Evolutionary conservation across 441 rosid genomes (phyloP).

Genomic region (Adansonia grandidieri): DNA sequence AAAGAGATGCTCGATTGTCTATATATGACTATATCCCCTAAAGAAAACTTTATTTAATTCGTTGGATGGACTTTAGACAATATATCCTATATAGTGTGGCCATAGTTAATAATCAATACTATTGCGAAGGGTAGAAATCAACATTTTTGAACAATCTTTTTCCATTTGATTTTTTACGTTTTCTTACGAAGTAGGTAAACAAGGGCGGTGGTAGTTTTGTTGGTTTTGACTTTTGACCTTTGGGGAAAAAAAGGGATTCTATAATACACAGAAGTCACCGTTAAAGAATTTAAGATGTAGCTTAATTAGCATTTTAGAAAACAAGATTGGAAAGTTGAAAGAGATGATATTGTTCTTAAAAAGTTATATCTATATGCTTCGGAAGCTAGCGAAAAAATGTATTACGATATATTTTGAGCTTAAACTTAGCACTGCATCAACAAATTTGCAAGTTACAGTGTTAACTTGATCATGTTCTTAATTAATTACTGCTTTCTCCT

Average conservation of each 20-base stretch:
- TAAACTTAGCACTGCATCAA: conserved; percentile 10
- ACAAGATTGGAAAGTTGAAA: not conserved
- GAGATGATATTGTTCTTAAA: not conserved
- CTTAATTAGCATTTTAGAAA: not conserved
- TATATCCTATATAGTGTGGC: not conserved
- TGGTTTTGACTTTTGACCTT: not conserved
- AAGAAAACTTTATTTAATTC: not conserved
- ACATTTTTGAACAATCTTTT: not conserved
- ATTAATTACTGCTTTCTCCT: not conserved
- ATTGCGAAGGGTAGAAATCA: not conserved
- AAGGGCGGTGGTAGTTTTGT: conserved; percentile 1
- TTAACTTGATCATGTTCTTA: conserved; percentile 12
- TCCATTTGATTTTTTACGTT: not conserved
- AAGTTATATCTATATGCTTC: not conserved
- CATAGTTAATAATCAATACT: not conserved
- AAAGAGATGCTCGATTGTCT: too few relatives aligned
- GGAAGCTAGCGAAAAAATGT: not conserved
- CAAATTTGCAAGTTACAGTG: conserved; percentile 18
- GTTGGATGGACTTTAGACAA: not conserved
- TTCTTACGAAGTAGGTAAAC: conserved; percentile 4
- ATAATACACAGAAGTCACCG: not conserved
- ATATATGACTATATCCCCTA: too few relatives aligned
- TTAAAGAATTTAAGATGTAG: not conserved
- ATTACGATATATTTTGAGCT: not conserved
- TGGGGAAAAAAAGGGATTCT: not conserved